Conservation (phyloP, 1,284 basidiomycete species). For the Malassezia nana region DNA sequence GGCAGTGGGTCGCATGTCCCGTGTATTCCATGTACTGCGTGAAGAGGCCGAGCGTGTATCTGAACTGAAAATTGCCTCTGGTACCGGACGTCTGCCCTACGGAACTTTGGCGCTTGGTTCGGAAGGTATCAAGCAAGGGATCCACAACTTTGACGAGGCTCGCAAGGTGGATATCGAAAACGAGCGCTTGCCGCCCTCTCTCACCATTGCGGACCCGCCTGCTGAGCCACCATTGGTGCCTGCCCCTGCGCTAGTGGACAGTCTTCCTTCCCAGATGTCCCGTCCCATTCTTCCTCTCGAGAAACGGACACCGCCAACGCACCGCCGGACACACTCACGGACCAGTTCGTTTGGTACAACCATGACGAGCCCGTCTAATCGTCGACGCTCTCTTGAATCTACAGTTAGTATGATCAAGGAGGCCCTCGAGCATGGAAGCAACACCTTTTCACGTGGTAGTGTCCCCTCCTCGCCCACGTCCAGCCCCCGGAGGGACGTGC, state of each 20-base stretch:
- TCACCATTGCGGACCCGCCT: constrained; percentile 74
- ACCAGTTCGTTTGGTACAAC: constrained; percentile 90
- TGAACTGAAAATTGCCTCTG: constrained; percentile 82
- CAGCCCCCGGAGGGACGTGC: neutral
- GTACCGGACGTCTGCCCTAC: constrained; percentile 68
- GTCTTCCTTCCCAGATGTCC: neutral
- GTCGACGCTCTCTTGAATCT: constrained; percentile 83
- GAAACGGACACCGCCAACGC: constrained; percentile 8
- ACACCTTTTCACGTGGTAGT: neutral
- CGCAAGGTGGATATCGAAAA: constrained; percentile 98
- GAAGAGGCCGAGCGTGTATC: constrained; percentile 97
- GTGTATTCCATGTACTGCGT: constrained; percentile 92
- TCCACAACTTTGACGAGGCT: constrained; percentile 86
- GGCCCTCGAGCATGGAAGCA: constrained; percentile 27
- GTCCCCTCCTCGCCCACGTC: neutral
- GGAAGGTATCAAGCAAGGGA: constrained; percentile 91
- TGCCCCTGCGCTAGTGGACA: constrained; percentile 25
- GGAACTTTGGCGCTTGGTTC: constrained; percentile 77
- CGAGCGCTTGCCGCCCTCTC: constrained; percentile 65
- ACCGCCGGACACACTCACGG: constrained; percentile 65
- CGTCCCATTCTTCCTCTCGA: neutral
- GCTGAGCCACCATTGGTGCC: constrained; percentile 55
- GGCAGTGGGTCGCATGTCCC: constrained; percentile 88
- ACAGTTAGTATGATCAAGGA: constrained; percentile 85
- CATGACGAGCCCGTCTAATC: constrained; percentile 84